These are phyloP conservation scores for Hypomyces rosellus DNA, from an alignment of 2,329 filamentous ascomycete species.

Conservation along the genomic window DNA sequence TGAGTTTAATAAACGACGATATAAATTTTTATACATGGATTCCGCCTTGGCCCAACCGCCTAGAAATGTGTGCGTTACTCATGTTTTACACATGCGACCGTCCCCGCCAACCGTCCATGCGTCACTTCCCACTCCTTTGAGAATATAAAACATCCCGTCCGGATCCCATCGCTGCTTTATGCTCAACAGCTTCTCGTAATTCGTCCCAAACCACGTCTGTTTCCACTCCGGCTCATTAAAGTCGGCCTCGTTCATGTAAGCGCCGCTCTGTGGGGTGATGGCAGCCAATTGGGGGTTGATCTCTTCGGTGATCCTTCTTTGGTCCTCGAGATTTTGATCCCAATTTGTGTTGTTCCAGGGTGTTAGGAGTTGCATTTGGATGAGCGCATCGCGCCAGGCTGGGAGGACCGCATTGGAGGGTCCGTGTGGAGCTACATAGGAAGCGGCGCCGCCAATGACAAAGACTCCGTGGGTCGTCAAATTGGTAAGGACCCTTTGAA, in stretches of 20 bases:
- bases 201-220: slow-evolving; percentile 40
- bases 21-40: too few species aligned
- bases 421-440: slow-evolving; percentile 7
- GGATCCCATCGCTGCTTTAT: slow-evolving; percentile 48
- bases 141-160: slow-evolving; percentile 40
- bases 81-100: slow-evolving; percentile 16
- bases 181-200: slow-evolving; percentile 33
- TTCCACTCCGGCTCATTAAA: slow-evolving; percentile 40
- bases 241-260: slow-evolving; percentile 48
- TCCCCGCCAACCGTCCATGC: slow-evolving; percentile 35
- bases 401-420: slow-evolving; percentile 33
- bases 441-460: slow-evolving; percentile 16
- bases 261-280: slow-evolving; percentile 32
- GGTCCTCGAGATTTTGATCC: slow-evolving; percentile 23
- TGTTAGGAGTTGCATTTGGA: slow-evolving; percentile 23
- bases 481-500: slow-evolving; percentile 21
- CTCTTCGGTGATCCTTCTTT: slow-evolving; percentile 24
- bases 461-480: slow-evolving; percentile 22
- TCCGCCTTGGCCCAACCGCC: too few species aligned
- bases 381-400: slow-evolving; percentile 32
- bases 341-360: slow-evolving; percentile 22
- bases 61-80: background rate
- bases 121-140: slow-evolving; percentile 44
- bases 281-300: slow-evolving; percentile 20
- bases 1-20: too few species aligned